A percentile compares a stretch with the other conserved stretches of the same genome.
phyloP scores from a whole-genome alignment of 108 stramenopile genomes.

The Cyclotella distinguenda region DNA sequence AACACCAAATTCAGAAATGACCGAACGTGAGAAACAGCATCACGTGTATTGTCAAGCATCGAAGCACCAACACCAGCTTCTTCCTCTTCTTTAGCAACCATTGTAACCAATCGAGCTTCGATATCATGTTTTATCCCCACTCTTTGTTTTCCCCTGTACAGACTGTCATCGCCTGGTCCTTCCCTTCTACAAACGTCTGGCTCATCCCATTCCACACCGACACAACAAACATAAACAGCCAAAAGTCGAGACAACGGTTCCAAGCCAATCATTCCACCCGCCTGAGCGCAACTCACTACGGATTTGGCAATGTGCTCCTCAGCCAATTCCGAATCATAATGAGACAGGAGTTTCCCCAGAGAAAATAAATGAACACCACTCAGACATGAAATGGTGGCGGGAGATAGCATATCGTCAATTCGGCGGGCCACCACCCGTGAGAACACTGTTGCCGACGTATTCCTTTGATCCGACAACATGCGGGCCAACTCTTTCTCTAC shows the following conservation, averaged over 20 bases:
- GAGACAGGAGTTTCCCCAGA: slow-evolving; percentile 19
- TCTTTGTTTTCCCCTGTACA: no score
- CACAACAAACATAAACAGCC: slow-evolving; percentile 21
- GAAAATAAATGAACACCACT: slow-evolving; percentile 28
- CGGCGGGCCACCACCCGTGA: slow-evolving; percentile 13
- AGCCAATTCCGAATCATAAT: slow-evolving; percentile 13
- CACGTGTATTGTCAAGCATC: no score
- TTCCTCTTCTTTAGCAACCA: no score
- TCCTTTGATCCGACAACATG: slow-evolving; percentile 18
- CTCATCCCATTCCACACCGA: no score
- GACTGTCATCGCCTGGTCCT: no score
- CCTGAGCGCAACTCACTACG: not conserved
- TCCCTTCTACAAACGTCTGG: no score
- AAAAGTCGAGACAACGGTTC: slow-evolving; percentile 27
- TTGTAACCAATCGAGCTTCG: no score
- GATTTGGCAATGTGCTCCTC: slow-evolving; percentile 21
- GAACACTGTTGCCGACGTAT: slow-evolving; percentile 1
- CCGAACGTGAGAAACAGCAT: no score
- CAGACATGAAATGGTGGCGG: slow-evolving; percentile 10
- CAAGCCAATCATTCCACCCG: slow-evolving; percentile 14
- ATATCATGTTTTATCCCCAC: no score
- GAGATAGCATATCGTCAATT: slow-evolving; percentile 27
- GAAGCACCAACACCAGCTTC: no score
- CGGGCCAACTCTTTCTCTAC: slow-evolving; percentile 16
- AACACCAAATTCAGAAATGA: no score